Evolutionary conservation across 805 yeast species (phyloP).

Genomic region (Huiozyma sinensis): DNA sequence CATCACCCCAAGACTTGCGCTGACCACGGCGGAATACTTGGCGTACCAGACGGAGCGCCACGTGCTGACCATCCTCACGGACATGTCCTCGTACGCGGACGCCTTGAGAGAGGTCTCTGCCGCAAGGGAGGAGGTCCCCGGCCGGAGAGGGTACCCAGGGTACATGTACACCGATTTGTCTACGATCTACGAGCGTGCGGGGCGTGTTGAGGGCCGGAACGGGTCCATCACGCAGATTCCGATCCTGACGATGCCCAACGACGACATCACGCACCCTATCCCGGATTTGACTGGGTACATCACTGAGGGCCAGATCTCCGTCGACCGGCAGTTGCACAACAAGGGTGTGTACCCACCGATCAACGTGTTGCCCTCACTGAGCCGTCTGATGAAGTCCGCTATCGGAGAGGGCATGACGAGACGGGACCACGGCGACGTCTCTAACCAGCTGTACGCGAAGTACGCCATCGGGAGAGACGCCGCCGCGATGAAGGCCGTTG

Average conservation of each 20-base stretch:
- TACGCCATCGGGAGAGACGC: constrained; percentile 99
- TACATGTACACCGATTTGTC: constrained; percentile 99
- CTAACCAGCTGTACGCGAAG: constrained; percentile 96
- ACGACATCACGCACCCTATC: constrained; percentile 98
- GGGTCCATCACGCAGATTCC: constrained; percentile 99
- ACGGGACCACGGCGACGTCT: constrained; percentile 98
- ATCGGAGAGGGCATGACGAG: constrained; percentile 99
- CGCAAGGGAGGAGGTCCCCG: constrained; percentile 99
- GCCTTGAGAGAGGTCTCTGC: constrained; percentile 99
- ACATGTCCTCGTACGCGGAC: constrained; percentile 99
- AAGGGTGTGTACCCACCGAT: constrained; percentile 99
- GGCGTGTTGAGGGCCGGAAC: constrained; percentile 98
- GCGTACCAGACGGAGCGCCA: constrained; percentile 99
- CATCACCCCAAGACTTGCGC: constrained; percentile 96
- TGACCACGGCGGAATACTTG: constrained; percentile 95
- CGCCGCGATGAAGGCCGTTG: constrained; percentile 99
- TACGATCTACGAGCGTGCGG: constrained; percentile 98
- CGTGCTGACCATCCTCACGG: constrained; percentile 94
- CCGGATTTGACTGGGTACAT: constrained; percentile 99
- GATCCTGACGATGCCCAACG: constrained; percentile 98
- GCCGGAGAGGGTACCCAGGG: constrained; percentile 99
- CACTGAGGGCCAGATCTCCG: constrained; percentile 97
- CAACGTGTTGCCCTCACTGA: constrained; percentile 92
- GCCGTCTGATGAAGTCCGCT: constrained; percentile 98
- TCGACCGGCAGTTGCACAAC: constrained; percentile 92